Conservation (phyloP, 371 early-diverging fungal species). For the Parasitella parasitica region DNA sequence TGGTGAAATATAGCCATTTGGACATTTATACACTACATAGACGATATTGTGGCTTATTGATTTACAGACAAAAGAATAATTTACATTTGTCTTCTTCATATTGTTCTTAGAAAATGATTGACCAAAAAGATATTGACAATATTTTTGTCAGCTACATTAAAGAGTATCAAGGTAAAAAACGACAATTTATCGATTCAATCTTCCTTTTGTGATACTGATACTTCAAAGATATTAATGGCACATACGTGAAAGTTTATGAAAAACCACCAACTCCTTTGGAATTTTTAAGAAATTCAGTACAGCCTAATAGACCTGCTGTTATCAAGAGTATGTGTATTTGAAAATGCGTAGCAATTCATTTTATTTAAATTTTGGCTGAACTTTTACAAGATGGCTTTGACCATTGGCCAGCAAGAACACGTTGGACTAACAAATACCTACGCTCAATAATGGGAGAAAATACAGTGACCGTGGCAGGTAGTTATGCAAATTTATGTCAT, state of each 20-base stretch:
- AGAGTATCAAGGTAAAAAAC: constrained; percentile 45
- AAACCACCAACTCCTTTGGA: constrained; percentile 43
- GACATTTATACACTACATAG: too few relatives aligned
- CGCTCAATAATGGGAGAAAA: constrained; percentile 41
- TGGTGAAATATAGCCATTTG: too few relatives aligned
- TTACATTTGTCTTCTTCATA: not conserved
- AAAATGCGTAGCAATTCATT: not conserved
- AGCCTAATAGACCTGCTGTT: constrained; percentile 46
- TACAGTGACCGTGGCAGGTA: constrained; percentile 65
- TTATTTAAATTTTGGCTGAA: not conserved
- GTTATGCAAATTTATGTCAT: constrained; percentile 10
- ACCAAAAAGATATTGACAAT: constrained; percentile 21
- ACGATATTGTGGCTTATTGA: not conserved
- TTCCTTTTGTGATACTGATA: not conserved
- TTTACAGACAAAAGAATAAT: not conserved
- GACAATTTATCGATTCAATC: too few relatives aligned
- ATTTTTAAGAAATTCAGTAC: constrained; percentile 39
- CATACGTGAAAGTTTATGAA: constrained; percentile 22
- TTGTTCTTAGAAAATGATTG: not conserved
- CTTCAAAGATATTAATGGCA: constrained; percentile 44
- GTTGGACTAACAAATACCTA: constrained; percentile 69
- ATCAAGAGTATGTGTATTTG: constrained; percentile 30
- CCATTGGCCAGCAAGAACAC: constrained; percentile 62
- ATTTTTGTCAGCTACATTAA: constrained; percentile 28
- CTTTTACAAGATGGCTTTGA: constrained; percentile 27